Conservation (phyloP, 2,329 filamentous ascomycete genomes). For the Ascosphaera acerosa region DNA sequence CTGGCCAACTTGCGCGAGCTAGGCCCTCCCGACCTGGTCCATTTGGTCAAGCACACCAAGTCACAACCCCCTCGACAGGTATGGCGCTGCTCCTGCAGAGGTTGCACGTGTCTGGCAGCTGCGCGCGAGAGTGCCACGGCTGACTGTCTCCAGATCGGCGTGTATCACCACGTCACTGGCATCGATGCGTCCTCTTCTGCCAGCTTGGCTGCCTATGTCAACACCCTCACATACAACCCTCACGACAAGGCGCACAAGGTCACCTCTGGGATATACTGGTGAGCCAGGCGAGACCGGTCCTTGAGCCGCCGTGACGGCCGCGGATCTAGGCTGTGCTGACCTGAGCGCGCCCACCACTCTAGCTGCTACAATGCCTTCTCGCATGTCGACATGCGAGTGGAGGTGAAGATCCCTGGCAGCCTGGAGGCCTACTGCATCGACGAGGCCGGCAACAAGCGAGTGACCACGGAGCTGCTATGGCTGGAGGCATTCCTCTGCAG, state of each 20-base stretch:
- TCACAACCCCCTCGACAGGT: constrained; percentile 19
- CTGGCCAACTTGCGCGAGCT: constrained; percentile 70
- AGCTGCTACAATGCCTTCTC: constrained; percentile 98
- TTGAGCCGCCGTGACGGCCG: not conserved
- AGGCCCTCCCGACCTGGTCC: constrained; percentile 83
- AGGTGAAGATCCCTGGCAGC: constrained; percentile 87
- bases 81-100: constrained; percentile 6
- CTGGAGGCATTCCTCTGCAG: constrained; percentile 93
- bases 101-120: no score
- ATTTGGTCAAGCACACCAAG: constrained; percentile 56
- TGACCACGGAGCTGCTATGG: constrained; percentile 85
- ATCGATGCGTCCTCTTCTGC: constrained; percentile 94
- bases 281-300: constrained; percentile 10
- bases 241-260: constrained; percentile 71
- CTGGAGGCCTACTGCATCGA: constrained; percentile 96
- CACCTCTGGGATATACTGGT: constrained; percentile 86
- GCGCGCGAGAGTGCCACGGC: constrained; percentile 2
- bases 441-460: constrained; percentile 81
- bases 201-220: constrained; percentile 92
- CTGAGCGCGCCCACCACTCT: constrained; percentile 3
- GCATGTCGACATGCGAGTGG: constrained; percentile 89
- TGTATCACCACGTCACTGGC: constrained; percentile 95
- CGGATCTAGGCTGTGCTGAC: not conserved
- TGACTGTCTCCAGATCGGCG: constrained; percentile 37
- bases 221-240: constrained; percentile 79